phyloP scores from a whole-genome alignment of 371 early-diverging fungal species.

The Dinochytrium kinnereticum region DNA sequence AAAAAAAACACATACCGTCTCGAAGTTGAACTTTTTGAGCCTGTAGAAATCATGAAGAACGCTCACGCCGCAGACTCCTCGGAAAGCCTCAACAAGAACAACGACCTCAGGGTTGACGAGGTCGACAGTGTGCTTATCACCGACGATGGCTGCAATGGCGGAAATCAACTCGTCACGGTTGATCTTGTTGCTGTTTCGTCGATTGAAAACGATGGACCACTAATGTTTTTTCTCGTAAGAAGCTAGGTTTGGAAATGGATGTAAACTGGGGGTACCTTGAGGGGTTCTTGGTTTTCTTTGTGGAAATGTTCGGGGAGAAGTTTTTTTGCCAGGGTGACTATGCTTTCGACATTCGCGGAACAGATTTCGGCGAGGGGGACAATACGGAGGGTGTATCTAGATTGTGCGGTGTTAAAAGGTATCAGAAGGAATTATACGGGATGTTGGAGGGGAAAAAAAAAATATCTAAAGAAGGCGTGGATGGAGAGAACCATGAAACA shows the following conservation, averaged over 20 bases:
- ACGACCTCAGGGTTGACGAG: slow-evolving; percentile 64
- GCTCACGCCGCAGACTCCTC: slow-evolving; percentile 75
- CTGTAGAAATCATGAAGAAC: slow-evolving; percentile 68
- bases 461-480: no score
- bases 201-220: slow-evolving; percentile 71
- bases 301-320: slow-evolving; percentile 64
- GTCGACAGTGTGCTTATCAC: slow-evolving; percentile 65
- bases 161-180: slow-evolving; percentile 63
- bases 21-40: slow-evolving; percentile 72
- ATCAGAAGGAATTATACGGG: no score
- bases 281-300: slow-evolving; percentile 45
- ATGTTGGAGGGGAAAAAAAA: no score
- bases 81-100: slow-evolving; percentile 73
- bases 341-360: slow-evolving; percentile 62
- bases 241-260: no score
- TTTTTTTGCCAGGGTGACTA: slow-evolving; percentile 58
- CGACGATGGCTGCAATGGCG: slow-evolving; percentile 61
- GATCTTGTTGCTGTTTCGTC: slow-evolving; percentile 67
- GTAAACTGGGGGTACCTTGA: slow-evolving; percentile 16
- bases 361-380: slow-evolving; percentile 70
- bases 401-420: no score
- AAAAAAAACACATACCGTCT: slow-evolving; percentile 51
- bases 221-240: slow-evolving; percentile 29
- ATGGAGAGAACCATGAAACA: no score
- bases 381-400: slow-evolving; percentile 63